Conservation (phyloP, 208 protist species). For the Acanthamoeba healyi region DNA sequence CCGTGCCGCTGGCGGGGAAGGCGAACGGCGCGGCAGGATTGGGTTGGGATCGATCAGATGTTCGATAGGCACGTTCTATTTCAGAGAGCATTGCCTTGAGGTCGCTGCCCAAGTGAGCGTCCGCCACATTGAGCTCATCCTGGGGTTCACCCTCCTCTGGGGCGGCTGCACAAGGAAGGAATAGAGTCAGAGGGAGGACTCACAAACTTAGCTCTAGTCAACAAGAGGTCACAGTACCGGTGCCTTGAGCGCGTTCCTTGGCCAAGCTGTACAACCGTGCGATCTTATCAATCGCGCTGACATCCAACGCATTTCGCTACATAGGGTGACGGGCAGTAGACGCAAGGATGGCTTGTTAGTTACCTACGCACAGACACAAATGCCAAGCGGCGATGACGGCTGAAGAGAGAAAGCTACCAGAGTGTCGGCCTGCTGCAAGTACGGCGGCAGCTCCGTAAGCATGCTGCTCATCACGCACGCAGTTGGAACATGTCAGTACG, state of each 20-base stretch:
- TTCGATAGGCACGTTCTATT: not conserved
- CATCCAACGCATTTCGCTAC: not conserved
- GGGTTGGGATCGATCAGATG: not conserved
- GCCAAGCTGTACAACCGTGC: not conserved
- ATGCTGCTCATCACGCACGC: conserved; percentile 14
- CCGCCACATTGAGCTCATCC: not conserved
- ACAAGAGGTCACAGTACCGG: too few species aligned
- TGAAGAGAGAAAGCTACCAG: too few species aligned
- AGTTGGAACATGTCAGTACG: too few species aligned
- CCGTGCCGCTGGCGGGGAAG: too few species aligned
- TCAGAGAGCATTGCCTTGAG: not conserved
- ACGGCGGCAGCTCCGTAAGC: not conserved
- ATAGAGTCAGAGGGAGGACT: not conserved
- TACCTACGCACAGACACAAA: too few species aligned
- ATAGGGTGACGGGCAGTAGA: too few species aligned
- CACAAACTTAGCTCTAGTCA: too few species aligned
- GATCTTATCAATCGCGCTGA: not conserved
- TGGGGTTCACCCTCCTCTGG: too few species aligned
- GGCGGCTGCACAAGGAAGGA: not conserved
- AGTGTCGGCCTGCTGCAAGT: not conserved
- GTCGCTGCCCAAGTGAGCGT: not conserved
- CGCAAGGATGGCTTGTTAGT: too few species aligned
- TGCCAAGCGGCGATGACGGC: too few species aligned
- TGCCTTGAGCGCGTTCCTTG: not conserved
- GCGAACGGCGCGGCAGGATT: not conserved